Conservation (phyloP, 768 basidiomycete genomes). For the Boletellus ananiceps region DNA sequence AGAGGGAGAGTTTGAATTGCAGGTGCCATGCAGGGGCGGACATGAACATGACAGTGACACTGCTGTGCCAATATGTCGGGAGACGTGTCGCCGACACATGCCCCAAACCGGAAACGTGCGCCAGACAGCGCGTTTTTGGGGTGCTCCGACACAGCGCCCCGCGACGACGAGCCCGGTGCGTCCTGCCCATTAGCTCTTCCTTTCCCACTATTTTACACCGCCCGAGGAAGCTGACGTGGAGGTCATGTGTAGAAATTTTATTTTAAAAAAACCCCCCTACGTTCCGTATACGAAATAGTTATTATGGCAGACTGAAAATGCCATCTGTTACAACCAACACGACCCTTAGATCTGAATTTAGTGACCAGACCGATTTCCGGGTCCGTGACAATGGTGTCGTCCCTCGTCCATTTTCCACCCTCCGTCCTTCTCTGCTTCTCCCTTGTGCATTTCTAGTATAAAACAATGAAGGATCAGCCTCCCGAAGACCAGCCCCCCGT, state of each 20-base stretch:
- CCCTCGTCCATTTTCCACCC: conserved; percentile 37
- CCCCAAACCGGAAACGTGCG: conserved; percentile 19
- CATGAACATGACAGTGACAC: conserved; percentile 28
- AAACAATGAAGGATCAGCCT: conserved; percentile 43
- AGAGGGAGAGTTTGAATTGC: conserved; percentile 14
- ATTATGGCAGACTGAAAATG: conserved; percentile 38
- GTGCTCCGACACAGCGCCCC: conserved; percentile 19
- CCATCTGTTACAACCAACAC: conserved; percentile 46
- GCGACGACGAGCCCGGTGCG: neutral
- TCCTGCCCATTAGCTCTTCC: conserved; percentile 9
- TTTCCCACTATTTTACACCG: conserved; percentile 22
- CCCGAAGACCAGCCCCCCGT: conserved; percentile 37
- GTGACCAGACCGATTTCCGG: conserved; percentile 46
- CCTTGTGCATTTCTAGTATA: conserved; percentile 38
- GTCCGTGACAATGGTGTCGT: conserved; percentile 38
- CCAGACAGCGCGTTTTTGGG: conserved; percentile 27
- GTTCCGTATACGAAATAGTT: conserved; percentile 38
- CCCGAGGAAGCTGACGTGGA: conserved; percentile 25
- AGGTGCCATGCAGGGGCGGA: conserved; percentile 19
- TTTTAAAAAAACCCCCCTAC: conserved; percentile 44
- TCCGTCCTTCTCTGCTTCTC: conserved; percentile 32
- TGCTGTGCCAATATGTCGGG: conserved; percentile 18
- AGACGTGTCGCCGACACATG: conserved; percentile 27
- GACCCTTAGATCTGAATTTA: conserved; percentile 74
- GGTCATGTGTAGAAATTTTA: conserved; percentile 32